phyloP scores from a whole-genome alignment of 208 protist species.

The Trypanosoma platydactyli region DNA sequence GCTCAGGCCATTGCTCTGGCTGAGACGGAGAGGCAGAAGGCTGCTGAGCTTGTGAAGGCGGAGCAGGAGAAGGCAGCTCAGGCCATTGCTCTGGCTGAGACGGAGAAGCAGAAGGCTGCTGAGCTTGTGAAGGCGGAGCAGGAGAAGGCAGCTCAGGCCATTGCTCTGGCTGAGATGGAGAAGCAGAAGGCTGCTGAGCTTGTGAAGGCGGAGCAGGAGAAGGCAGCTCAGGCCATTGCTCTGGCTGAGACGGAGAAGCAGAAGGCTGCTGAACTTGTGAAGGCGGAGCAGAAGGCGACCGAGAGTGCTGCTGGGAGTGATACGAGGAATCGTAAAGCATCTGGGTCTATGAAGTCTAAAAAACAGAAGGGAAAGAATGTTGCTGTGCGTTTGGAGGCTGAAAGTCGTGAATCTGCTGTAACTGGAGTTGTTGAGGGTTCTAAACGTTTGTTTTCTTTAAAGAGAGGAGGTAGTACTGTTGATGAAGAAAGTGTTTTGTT shows the following conservation, averaged over 20 bases:
- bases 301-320: constrained; percentile 6
- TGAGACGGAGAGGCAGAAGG: constrained; percentile 1
- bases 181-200: constrained; percentile 5
- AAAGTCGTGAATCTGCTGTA: background rate
- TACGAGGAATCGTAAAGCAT: background rate
- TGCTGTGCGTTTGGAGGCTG: constrained; percentile 13
- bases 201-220: constrained; percentile 13
- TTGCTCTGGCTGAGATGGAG: background rate
- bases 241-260: background rate
- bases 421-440: too few relatives aligned
- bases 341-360: background rate
- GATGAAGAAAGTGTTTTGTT: background rate
- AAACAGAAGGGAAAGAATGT: constrained; percentile 4
- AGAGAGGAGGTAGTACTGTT: background rate
- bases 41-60: constrained; percentile 1
- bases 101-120: constrained; percentile 4
- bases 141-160: background rate
- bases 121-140: constrained; percentile 7
- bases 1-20: constrained; percentile 7
- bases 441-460: background rate
- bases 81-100: constrained; percentile 16
- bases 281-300: constrained; percentile 3
- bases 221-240: constrained; percentile 3
- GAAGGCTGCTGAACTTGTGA: background rate
- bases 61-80: constrained; percentile 9